These are phyloP conservation scores for Kodamaea arcana DNA, from an alignment of 1,139 yeast species.

Conservation along the genomic window DNA sequence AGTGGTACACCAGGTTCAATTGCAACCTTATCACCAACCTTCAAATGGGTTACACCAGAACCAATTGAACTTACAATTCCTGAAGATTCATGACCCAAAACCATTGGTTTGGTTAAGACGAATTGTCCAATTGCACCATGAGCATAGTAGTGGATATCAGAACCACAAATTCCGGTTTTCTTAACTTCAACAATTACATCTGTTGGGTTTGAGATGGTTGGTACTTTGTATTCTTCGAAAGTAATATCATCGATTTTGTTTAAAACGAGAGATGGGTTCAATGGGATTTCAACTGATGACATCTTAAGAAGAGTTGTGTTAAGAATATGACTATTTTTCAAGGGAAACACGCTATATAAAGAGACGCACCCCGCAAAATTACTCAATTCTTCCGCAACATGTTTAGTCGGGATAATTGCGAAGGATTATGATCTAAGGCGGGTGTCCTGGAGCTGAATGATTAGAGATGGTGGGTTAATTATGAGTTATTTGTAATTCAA, in stretches of 20 bases:
- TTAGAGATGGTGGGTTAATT: too few relatives aligned
- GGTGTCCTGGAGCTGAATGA: too few relatives aligned
- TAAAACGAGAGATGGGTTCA: constrained; percentile 68
- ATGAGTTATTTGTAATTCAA: too few relatives aligned
- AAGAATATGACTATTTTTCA: too few relatives aligned
- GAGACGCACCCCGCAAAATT: too few relatives aligned
- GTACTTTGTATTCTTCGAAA: constrained; percentile 64
- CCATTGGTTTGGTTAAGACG: constrained; percentile 60
- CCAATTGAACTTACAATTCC: constrained; percentile 72
- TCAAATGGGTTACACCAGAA: constrained; percentile 50
- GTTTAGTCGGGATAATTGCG: too few relatives aligned
- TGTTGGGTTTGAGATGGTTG: constrained; percentile 56
- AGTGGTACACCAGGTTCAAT: constrained; percentile 75
- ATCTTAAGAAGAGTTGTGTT: too few relatives aligned
- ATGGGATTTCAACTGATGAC: constrained; percentile 1
- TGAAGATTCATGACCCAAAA: constrained; percentile 73
- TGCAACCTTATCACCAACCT: constrained; percentile 79
- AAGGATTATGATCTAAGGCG: too few relatives aligned
- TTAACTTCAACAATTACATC: constrained; percentile 74
- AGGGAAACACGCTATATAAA: too few relatives aligned
- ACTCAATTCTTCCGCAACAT: too few relatives aligned
- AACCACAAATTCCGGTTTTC: constrained; percentile 84
- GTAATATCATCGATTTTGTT: constrained; percentile 60
- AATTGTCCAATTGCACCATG: constrained; percentile 78
- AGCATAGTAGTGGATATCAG: constrained; percentile 79